These are phyloP conservation scores for Zalerion maritima DNA, from an alignment of 495 filamentous ascomycete genomes.

Conservation along the genomic window DNA sequence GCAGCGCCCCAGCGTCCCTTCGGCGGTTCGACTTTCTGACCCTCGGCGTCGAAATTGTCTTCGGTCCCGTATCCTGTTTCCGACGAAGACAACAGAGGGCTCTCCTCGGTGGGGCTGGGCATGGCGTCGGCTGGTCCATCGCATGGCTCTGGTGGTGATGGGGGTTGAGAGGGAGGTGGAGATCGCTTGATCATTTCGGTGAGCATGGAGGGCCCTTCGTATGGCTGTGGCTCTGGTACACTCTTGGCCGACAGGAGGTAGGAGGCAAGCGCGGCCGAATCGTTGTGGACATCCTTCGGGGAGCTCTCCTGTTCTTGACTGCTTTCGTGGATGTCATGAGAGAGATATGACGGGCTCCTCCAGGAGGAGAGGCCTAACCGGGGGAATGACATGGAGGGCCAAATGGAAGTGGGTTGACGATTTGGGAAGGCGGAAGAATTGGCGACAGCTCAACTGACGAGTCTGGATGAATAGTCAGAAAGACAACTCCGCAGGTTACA, in stretches of 20 bases:
- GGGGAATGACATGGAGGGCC: conserved; percentile 26
- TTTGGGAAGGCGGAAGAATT: too few relatives aligned
- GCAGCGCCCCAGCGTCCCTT: too few relatives aligned
- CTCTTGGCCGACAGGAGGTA: conserved; percentile 60
- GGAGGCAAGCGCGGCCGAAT: conserved; percentile 80
- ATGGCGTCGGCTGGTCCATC: conserved; percentile 1
- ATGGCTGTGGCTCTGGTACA: conserved; percentile 15
- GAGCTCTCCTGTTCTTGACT: conserved; percentile 36
- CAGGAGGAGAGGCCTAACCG: conserved; percentile 22
- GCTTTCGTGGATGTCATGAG: conserved; percentile 15
- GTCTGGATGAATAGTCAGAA: too few relatives aligned
- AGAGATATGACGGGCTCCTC: conserved; percentile 22
- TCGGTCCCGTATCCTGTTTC: conserved; percentile 11
- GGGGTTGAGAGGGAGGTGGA: conserved; percentile 20
- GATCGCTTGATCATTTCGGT: conserved; percentile 49
- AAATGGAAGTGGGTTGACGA: too few relatives aligned
- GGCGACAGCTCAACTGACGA: too few relatives aligned
- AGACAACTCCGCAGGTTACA: too few relatives aligned
- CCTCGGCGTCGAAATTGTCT: conserved; percentile 24
- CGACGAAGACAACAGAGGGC: conserved; percentile 3
- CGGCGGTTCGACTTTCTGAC: conserved; percentile 18
- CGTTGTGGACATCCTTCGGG: conserved; percentile 69
- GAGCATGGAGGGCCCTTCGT: conserved; percentile 41
- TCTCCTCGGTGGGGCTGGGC: neutral
- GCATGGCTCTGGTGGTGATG: conserved; percentile 6